phyloP scores from a whole-genome alignment of 345 rosid genomes.

The Dipteronia dyeriana region DNA sequence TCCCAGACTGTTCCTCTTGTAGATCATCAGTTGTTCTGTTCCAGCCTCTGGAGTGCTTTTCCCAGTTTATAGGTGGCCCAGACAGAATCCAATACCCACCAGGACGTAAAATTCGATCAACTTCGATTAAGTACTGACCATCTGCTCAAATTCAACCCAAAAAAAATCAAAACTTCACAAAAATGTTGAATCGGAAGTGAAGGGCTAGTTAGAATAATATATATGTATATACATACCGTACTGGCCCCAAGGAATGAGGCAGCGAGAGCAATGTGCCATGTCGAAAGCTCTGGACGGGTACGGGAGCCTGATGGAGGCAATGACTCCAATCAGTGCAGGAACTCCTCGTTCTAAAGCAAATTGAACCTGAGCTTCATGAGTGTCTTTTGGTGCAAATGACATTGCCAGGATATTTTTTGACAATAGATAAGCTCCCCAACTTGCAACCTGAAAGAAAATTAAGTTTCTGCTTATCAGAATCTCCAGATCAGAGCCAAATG shows the following conservation, averaged over 20 bases:
- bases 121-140: conserved; percentile 79
- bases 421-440: conserved; percentile 90
- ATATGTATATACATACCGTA: conserved; percentile 38
- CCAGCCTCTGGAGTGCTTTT: conserved; percentile 85
- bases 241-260: conserved; percentile 91
- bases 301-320: conserved; percentile 87
- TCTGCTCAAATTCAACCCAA: conserved; percentile 34
- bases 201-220: not conserved
- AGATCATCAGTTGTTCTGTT: conserved; percentile 61
- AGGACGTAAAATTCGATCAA: conserved; percentile 82
- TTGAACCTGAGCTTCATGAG: conserved; percentile 94
- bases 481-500: too few relatives aligned
- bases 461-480: not conserved
- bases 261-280: conserved; percentile 97
- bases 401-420: conserved; percentile 66
- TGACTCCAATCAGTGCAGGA: conserved; percentile 83
- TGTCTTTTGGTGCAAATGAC: conserved; percentile 97
- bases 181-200: not conserved
- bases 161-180: not conserved
- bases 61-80: conserved; percentile 94
- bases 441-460: conserved; percentile 65
- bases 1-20: conserved; percentile 52
- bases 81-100: conserved; percentile 96
- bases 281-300: conserved; percentile 92
- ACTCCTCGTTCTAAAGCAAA: conserved; percentile 94